Conservation (phyloP, 805 yeast genomes). For the Metschnikowia santaceciliae region DNA sequence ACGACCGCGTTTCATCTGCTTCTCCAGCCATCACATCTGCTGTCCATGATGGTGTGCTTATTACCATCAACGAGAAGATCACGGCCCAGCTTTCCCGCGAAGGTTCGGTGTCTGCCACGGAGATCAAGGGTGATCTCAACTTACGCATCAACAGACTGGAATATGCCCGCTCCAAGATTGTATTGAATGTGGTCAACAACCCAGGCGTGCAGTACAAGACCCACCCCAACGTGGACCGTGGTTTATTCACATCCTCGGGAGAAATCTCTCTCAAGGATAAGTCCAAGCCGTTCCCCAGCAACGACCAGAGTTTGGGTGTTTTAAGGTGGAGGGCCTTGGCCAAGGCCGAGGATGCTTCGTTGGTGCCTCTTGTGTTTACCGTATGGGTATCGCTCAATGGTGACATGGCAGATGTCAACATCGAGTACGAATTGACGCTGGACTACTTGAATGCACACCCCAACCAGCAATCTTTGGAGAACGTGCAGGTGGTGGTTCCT, state of each 20-base stretch:
- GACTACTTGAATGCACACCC: constrained; percentile 28
- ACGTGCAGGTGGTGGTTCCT: constrained; percentile 61
- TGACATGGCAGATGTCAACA: constrained; percentile 65
- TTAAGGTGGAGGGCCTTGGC: constrained; percentile 86
- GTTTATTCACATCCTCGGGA: constrained; percentile 52
- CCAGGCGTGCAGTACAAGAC: constrained; percentile 74
- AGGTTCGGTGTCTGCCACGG: constrained; percentile 65
- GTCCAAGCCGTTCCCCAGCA: constrained; percentile 80
- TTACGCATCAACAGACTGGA: constrained; percentile 78
- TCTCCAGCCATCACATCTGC: constrained; percentile 14
- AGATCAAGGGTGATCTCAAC: constrained; percentile 87
- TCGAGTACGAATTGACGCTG: constrained; percentile 77
- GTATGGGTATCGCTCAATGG: constrained; percentile 78
- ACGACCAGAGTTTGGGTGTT: constrained; percentile 86
- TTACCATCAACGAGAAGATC: constrained; percentile 72
- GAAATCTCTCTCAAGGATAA: constrained; percentile 74
- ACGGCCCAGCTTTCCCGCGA: constrained; percentile 79
- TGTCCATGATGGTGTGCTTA: constrained; percentile 72
- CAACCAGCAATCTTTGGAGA: constrained; percentile 43
- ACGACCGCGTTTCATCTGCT: background rate
- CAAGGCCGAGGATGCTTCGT: constrained; percentile 46
- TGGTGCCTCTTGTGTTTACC: constrained; percentile 65
- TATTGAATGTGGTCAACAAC: constrained; percentile 46
- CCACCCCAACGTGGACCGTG: constrained; percentile 92
- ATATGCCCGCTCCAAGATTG: constrained; percentile 62